phyloP scores from a whole-genome alignment of 805 yeast genomes.

The Teunomyces funiuensis region DNA sequence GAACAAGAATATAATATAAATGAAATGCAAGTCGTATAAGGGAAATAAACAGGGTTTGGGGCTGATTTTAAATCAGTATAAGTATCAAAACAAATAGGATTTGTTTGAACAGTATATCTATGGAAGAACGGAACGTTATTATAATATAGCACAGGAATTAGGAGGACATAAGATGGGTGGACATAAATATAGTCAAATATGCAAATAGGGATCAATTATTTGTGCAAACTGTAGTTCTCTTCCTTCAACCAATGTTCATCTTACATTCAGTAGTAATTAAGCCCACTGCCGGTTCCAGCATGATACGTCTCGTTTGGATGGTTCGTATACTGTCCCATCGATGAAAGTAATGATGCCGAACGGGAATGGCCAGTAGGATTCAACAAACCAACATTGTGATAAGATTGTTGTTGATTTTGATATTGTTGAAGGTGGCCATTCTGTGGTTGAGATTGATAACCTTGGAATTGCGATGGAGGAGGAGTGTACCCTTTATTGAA shows the following conservation, averaged over 20 bases:
- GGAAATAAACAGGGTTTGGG: constrained; percentile 2
- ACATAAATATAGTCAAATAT: neutral
- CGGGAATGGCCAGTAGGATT: constrained; percentile 4
- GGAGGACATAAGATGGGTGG: constrained; percentile 2
- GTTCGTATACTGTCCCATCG: constrained; percentile 1
- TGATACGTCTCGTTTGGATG: neutral
- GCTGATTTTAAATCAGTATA: neutral
- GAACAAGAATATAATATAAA: constrained; percentile 2
- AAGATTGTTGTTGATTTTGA: constrained; percentile 3
- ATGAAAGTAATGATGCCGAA: constrained; percentile 6
- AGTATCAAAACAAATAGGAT: neutral
- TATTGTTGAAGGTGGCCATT: constrained; percentile 1
- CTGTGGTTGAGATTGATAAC: neutral
- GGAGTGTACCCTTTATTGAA: constrained; percentile 1
- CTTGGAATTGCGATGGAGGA: neutral
- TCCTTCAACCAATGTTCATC: neutral
- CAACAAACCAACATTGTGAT: neutral
- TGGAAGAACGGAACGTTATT: constrained; percentile 3
- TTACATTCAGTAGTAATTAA: neutral
- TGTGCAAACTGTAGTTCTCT: constrained; percentile 1
- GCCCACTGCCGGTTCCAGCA: constrained; percentile 1
- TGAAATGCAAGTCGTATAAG: constrained; percentile 1
- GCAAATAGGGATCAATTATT: constrained; percentile 2
- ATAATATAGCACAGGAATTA: constrained; percentile 4
- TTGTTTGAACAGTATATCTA: neutral